A percentile compares a stretch with the other conserved stretches of the same genome.
These are phyloP conservation scores for Vinca minor DNA, from an alignment of 257 asterid genomes.

Conservation along the genomic window DNA sequence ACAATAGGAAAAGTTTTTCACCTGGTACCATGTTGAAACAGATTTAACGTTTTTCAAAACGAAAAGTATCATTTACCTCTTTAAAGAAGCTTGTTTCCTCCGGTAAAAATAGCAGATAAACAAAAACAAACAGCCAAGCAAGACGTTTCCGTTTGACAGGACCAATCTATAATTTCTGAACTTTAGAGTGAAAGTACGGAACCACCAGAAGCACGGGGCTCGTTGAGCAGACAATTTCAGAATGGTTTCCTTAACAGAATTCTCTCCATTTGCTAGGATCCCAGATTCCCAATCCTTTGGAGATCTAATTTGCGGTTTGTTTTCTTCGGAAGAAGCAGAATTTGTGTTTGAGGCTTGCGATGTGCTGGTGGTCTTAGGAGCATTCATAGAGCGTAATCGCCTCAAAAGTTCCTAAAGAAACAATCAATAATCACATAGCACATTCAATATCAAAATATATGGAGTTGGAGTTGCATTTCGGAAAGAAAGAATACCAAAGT, in stretches of 20 bases:
- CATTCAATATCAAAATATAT: background rate
- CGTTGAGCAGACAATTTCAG: constrained; percentile 40
- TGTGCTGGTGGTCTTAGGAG: constrained; percentile 37
- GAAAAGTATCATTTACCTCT: constrained; percentile 39
- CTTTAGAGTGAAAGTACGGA: constrained; percentile 52
- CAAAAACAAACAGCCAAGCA: constrained; percentile 42
- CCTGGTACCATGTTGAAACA: background rate
- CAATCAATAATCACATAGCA: background rate
- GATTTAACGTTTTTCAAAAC: background rate
- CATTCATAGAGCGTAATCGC: constrained; percentile 49
- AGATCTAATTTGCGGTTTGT: constrained; percentile 23
- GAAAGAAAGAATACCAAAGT: background rate
- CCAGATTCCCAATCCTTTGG: constrained; percentile 28
- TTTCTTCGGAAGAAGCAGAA: constrained; percentile 27
- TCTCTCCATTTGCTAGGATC: constrained; percentile 17
- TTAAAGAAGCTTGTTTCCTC: constrained; percentile 51
- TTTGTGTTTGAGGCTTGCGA: constrained; percentile 33
- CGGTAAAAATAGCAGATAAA: constrained; percentile 35
- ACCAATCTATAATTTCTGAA: constrained; percentile 38
- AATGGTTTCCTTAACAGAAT: constrained; percentile 43
- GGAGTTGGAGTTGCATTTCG: background rate
- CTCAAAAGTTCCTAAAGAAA: constrained; percentile 66
- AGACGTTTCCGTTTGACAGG: constrained; percentile 56
- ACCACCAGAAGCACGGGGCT: constrained; percentile 56
- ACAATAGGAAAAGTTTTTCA: constrained; percentile 2